These are phyloP conservation scores for Phlegmacium glaucopus DNA, from an alignment of 768 basidiomycete species.

Conservation along the genomic window DNA sequence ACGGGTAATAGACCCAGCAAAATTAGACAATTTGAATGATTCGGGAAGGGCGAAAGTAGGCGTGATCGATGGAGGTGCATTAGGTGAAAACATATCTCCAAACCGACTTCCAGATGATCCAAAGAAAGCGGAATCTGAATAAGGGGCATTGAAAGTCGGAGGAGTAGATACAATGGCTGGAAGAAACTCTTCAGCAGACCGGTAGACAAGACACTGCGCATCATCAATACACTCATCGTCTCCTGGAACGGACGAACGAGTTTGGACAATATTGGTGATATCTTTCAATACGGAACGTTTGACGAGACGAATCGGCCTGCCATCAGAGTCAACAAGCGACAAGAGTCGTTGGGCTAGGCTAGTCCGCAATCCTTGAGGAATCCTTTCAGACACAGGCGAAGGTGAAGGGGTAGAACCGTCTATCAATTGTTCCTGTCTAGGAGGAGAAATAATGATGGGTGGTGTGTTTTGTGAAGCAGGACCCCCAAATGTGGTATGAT, in stretches of 20 bases:
- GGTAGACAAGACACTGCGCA: constrained; percentile 1
- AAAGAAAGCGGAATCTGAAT: background rate
- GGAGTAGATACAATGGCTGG: constrained; percentile 5
- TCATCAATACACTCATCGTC: background rate
- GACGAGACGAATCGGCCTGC: too few relatives aligned
- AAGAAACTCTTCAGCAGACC: constrained; percentile 2
- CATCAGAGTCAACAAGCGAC: too few relatives aligned
- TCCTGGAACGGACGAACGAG: background rate
- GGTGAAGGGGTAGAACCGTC: too few relatives aligned
- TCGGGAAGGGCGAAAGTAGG: background rate
- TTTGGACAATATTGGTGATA: too few relatives aligned
- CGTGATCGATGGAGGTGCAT: background rate
- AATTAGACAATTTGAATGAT: constrained; percentile 2
- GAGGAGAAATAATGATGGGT: too few relatives aligned
- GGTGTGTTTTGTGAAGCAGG: too few relatives aligned
- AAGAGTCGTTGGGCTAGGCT: too few relatives aligned
- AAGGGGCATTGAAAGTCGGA: background rate
- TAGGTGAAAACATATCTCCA: constrained; percentile 10
- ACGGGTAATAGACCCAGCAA: constrained; percentile 4
- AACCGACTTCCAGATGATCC: background rate
- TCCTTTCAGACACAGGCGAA: too few relatives aligned
- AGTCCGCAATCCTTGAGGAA: too few relatives aligned
- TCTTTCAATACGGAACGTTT: too few relatives aligned
- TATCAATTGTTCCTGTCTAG: too few relatives aligned
- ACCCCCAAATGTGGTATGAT: too few relatives aligned